These are phyloP conservation scores for Lyophyllum shimeji DNA, from an alignment of 768 basidiomycete genomes.

Conservation along the genomic window DNA sequence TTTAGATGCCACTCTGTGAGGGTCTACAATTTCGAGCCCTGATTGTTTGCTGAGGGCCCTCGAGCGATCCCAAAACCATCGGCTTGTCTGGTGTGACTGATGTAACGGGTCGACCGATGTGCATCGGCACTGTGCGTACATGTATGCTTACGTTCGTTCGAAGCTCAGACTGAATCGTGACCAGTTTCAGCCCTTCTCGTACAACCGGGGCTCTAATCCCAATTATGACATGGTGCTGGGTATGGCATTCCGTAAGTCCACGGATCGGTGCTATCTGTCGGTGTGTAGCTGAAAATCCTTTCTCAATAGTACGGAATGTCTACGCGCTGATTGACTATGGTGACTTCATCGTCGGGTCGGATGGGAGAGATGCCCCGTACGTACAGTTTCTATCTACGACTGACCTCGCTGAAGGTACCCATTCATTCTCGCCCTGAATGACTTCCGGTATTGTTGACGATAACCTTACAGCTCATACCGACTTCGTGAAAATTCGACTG, in stretches of 20 bases:
- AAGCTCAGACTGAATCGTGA: neutral
- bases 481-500: conserved; percentile 35
- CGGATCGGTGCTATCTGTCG: neutral
- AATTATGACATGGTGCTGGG: conserved; percentile 69
- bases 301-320: conserved; percentile 55
- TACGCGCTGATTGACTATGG: conserved; percentile 68
- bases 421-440: neutral
- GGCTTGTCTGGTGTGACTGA: conserved; percentile 31
- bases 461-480: conserved; percentile 29
- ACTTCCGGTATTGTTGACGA: neutral
- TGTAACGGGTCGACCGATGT: conserved; percentile 29
- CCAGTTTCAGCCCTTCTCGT: conserved; percentile 71
- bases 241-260: conserved; percentile 64
- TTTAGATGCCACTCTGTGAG: conserved; percentile 58
- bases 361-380: conserved; percentile 46
- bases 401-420: conserved; percentile 37
- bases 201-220: conserved; percentile 36
- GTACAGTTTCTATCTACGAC: conserved; percentile 65
- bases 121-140: conserved; percentile 40
- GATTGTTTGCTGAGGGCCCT: neutral
- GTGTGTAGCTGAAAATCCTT: neutral
- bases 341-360: conserved; percentile 49
- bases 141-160: neutral
- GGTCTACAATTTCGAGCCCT: neutral
- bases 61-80: conserved; percentile 30